Evolutionary conservation across 129 eudicot genomes (phyloP).

Genomic region (Flaveria brownii): DNA sequence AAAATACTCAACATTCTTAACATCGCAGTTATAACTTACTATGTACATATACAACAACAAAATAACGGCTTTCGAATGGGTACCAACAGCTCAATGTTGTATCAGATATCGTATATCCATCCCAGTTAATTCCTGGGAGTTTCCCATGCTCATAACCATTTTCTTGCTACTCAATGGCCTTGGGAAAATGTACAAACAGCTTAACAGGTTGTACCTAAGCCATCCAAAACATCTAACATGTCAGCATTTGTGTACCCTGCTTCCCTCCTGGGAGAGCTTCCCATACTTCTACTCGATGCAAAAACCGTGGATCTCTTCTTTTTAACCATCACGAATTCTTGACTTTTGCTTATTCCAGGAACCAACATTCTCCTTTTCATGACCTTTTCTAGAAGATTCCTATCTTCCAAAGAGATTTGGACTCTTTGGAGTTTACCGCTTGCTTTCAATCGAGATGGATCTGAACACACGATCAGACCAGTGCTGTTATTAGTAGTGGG

Average conservation of each 20-base stretch:
- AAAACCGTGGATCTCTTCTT: constrained; percentile 39
- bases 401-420: constrained; percentile 62
- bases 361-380: constrained; percentile 56
- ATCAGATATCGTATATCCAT: constrained; percentile 41
- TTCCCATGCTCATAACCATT: not conserved
- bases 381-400: constrained; percentile 56
- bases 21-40: not conserved
- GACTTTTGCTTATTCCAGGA: constrained; percentile 85
- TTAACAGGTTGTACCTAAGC: constrained; percentile 42
- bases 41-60: not conserved
- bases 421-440: constrained; percentile 13
- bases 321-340: constrained; percentile 53
- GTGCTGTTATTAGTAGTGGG: constrained; percentile 18
- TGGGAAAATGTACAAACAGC: constrained; percentile 22
- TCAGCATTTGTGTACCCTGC: constrained; percentile 28
- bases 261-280: constrained; percentile 57
- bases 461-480: not conserved
- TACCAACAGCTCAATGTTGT: constrained; percentile 35
- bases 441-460: constrained; percentile 18
- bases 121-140: too few relatives aligned
- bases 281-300: constrained; percentile 65
- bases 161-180: not conserved
- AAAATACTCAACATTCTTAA: not conserved
- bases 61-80: constrained; percentile 6
- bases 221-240: constrained; percentile 60